Base-by-base conservation (phyloP, 192 early-diverging fungal genomes). In the Bifiguratus adelaidae region DNA sequence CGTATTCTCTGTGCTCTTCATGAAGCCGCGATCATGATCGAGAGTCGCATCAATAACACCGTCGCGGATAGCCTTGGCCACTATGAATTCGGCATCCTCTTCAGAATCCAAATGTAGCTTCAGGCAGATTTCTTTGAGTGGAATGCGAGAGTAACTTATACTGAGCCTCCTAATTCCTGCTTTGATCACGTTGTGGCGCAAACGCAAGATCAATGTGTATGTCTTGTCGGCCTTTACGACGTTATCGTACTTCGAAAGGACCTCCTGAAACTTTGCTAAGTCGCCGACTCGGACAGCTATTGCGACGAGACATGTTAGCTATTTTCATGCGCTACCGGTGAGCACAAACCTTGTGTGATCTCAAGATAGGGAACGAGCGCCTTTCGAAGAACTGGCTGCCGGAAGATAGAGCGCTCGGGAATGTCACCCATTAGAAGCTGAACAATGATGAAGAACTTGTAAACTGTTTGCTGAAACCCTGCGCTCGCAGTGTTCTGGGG, bases 121-220 rank as follows among this genome's bases (percentile, higher is more conserved):
- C 44, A 95, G 63, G 67, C 96, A 97, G 36, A 97, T 92, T 58
- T 99, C 96, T 9, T 86, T 70, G 42, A 99, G 69, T 26, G 91
- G 89, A 41, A 99, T 97, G 23, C 87, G 81, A n/a, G 92, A 92
- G 61, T 99, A 99, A 0, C 91, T 87, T 43, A 93, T 49, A 61
- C 82, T 86, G 59, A 99, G 95, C 85, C 88, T 94, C 41, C 96
- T 85, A 40, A 99, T 88, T 25, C 94, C 96, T 8, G 96, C 87
- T 73, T 96, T 97, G 76, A 99, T 99, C 33, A 99, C 96, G 68
- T 97, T 97, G 67, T 99, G 96, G 24, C 94, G 92, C 38, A 99
- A 68, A 67, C 95, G 85, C 36, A 94, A 59, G 54, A 99, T 90
- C 46, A 99, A 63, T 0, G 89, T 88, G 53, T 83, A 84, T 25